Percentiles rank a stretch among this genome's conserved stretches.
These are phyloP conservation scores for Alloascoidea africana DNA, from an alignment of 805 yeast genomes.

Conservation along the genomic window DNA sequence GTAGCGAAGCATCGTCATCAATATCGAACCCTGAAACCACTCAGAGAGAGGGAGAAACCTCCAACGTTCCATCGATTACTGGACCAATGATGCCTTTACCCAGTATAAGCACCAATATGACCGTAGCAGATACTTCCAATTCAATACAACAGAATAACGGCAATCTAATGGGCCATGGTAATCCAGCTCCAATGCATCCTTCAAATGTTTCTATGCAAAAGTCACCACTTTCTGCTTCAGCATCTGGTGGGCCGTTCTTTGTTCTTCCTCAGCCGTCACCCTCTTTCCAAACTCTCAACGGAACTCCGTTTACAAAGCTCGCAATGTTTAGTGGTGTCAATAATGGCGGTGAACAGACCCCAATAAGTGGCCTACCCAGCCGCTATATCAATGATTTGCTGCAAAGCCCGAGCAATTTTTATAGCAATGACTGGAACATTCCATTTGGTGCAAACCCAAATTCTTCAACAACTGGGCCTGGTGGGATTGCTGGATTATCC, in stretches of 20 bases:
- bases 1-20: too few relatives aligned
- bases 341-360: conserved; percentile 38
- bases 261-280: conserved; percentile 19
- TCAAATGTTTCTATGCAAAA: conserved; percentile 1
- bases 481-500: conserved; percentile 3
- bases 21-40: too few relatives aligned
- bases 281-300: conserved; percentile 9
- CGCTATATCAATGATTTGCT: conserved; percentile 58
- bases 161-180: conserved; percentile 16
- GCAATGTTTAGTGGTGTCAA: background rate
- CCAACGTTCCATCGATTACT: too few relatives aligned
- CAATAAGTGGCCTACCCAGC: conserved; percentile 53
- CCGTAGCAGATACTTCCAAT: conserved; percentile 4
- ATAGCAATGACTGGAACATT: conserved; percentile 42
- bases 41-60: too few relatives aligned
- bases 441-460: conserved; percentile 25
- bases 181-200: conserved; percentile 15
- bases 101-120: background rate
- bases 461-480: conserved; percentile 11
- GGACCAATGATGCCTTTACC: background rate
- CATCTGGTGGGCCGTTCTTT: conserved; percentile 18
- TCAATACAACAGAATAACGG: conserved; percentile 7
- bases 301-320: conserved; percentile 2
- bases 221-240: conserved; percentile 17
- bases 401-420: conserved; percentile 71